phyloP scores from a whole-genome alignment of 345 rosid genomes.

The Aquilaria yunnanensis region DNA sequence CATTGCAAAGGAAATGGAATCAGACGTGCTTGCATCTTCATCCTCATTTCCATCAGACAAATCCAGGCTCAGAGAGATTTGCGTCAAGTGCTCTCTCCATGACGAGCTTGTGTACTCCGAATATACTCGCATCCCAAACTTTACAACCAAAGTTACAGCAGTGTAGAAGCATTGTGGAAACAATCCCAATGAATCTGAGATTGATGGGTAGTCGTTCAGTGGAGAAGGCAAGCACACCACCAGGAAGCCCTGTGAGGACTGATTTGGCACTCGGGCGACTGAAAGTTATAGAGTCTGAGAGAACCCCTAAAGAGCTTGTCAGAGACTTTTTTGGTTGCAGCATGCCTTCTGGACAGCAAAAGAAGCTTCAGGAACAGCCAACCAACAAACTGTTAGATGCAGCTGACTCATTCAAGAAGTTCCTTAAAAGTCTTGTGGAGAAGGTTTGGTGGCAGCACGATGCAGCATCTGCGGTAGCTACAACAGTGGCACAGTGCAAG shows the following conservation, averaged over 20 bases:
- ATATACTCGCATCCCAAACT: constrained; percentile 49
- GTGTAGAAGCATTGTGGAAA: constrained; percentile 33
- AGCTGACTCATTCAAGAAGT: constrained; percentile 65
- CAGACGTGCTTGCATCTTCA: constrained; percentile 59
- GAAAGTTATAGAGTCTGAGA: constrained; percentile 35
- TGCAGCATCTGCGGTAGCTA: constrained; percentile 83
- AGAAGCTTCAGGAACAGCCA: constrained; percentile 36
- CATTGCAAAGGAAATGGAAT: constrained; percentile 82
- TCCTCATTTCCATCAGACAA: constrained; percentile 47
- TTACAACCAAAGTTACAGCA: constrained; percentile 58
- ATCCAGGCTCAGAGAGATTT: constrained; percentile 34
- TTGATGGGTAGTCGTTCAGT: constrained; percentile 22
- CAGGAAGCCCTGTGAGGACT: constrained; percentile 73
- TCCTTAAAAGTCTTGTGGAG: constrained; percentile 65
- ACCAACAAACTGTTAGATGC: constrained; percentile 30
- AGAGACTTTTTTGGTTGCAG: constrained; percentile 62
- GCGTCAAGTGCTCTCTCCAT: constrained; percentile 38
- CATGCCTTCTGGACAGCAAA: constrained; percentile 48
- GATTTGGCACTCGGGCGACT: constrained; percentile 74
- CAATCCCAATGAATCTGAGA: constrained; percentile 29
- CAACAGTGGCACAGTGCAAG: constrained; percentile 62
- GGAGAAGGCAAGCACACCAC: constrained; percentile 34
- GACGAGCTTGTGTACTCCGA: constrained; percentile 42
- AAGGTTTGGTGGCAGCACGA: constrained; percentile 95
- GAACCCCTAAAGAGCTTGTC: constrained; percentile 25